Evolutionary conservation across 371 early-diverging fungal species (phyloP).

Genomic region (Mucor mucedo): DNA sequence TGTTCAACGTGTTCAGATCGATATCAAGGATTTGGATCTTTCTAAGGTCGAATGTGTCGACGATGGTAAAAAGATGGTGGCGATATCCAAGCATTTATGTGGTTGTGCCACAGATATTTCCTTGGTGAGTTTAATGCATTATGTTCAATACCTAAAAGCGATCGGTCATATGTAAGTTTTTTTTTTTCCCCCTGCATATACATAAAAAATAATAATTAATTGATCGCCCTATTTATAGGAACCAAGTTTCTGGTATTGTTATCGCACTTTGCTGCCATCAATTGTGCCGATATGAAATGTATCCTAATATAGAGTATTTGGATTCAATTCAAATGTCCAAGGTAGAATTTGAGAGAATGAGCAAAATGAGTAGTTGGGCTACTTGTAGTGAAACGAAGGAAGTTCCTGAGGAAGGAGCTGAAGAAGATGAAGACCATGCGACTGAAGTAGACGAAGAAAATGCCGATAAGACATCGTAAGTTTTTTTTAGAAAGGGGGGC

Average conservation of each 20-base stretch:
- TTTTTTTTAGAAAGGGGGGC: neutral
- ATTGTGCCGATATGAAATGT: constrained; percentile 79
- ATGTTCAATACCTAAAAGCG: constrained; percentile 45
- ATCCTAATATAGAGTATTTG: constrained; percentile 70
- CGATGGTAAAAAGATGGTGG: constrained; percentile 62
- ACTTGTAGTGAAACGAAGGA: constrained; percentile 55
- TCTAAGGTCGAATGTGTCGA: constrained; percentile 48
- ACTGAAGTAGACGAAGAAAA: constrained; percentile 49
- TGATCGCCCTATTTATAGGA: constrained; percentile 8
- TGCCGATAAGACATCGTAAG: constrained; percentile 54
- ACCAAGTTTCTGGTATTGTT: constrained; percentile 71
- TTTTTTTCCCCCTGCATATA: neutral
- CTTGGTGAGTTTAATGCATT: constrained; percentile 73
- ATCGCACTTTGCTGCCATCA: constrained; percentile 95
- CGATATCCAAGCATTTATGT: constrained; percentile 89
- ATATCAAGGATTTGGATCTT: constrained; percentile 84
- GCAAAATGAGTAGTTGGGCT: constrained; percentile 79
- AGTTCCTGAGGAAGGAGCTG: constrained; percentile 20
- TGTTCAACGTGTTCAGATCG: constrained; percentile 74
- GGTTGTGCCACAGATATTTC: constrained; percentile 93
- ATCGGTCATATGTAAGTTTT: constrained; percentile 34
- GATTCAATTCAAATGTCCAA: constrained; percentile 51
- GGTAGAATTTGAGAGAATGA: constrained; percentile 62
- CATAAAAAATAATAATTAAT: neutral
- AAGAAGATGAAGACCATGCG: constrained; percentile 53